phyloP scores from a whole-genome alignment of 352 stramenopile genomes.

The Globisporangium paroecandrum region DNA sequence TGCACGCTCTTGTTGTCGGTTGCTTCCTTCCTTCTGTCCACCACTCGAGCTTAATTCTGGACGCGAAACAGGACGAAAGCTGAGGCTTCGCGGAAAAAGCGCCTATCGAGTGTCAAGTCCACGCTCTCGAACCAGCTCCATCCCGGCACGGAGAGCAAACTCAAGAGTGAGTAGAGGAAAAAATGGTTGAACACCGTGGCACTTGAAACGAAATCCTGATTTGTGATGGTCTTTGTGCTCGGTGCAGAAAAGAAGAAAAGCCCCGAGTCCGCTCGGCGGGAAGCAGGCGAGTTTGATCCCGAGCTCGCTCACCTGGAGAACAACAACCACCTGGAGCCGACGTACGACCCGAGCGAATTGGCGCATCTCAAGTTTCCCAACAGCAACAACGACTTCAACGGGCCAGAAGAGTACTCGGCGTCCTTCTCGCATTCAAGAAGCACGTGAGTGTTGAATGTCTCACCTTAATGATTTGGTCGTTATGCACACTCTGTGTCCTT shows the following conservation, averaged over 20 bases:
- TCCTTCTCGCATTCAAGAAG: conserved; percentile 13
- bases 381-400: conserved; percentile 11
- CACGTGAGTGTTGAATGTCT: conserved; percentile 15
- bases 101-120: conserved; percentile 65
- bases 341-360: conserved; percentile 11
- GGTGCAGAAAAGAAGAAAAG: conserved; percentile 38
- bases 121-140: conserved; percentile 78
- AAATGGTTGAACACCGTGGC: neutral
- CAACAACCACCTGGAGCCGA: conserved; percentile 24
- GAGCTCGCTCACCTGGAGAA: conserved; percentile 1
- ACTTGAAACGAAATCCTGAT: neutral
- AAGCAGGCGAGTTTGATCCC: conserved; percentile 14
- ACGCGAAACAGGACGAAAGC: conserved; percentile 50
- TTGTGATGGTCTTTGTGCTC: neutral
- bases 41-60: neutral
- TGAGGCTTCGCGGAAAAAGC: conserved; percentile 64
- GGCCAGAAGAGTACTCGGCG: conserved; percentile 9
- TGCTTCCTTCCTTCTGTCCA: neutral
- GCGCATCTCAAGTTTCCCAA: neutral
- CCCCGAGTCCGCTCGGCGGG: conserved; percentile 23
- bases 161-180: conserved; percentile 45
- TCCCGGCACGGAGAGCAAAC: conserved; percentile 56
- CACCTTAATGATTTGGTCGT: no score
- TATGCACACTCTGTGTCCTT: no score
- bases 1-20: neutral